A percentile compares a stretch with the other conserved stretches of the same genome.
phyloP scores from a whole-genome alignment of 352 stramenopile species.

The Saprolegnia diclina region DNA sequence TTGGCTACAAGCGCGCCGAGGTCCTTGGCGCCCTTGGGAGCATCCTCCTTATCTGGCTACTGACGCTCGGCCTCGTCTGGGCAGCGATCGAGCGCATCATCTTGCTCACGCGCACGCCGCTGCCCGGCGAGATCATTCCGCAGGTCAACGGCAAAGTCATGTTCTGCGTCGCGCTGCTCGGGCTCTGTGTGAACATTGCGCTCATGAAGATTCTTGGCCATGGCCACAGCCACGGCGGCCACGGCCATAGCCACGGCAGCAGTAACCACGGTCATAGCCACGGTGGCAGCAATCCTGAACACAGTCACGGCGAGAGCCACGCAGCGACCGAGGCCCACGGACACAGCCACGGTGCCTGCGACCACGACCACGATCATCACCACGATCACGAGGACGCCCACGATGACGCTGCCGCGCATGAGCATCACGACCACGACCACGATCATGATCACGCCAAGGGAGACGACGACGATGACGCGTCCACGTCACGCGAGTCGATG shows the following conservation, averaged over 20 bases:
- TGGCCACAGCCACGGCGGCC: conserved; percentile 43
- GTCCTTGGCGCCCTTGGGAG: conserved; percentile 93
- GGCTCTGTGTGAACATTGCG: conserved; percentile 92
- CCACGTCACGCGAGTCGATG: not conserved
- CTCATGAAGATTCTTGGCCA: conserved; percentile 91
- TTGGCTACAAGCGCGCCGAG: conserved; percentile 95
- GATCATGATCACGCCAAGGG: not conserved
- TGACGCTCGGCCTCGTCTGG: conserved; percentile 89
- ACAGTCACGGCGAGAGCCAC: conserved; percentile 32
- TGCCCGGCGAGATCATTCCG: conserved; percentile 34
- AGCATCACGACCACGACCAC: not conserved
- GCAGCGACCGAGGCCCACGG: conserved; percentile 30
- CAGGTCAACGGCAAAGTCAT: conserved; percentile 92
- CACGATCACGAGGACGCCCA: conserved; percentile 28
- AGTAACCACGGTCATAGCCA: conserved; percentile 40
- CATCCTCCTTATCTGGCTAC: conserved; percentile 91
- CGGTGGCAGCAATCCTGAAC: conserved; percentile 37
- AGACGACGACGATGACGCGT: not conserved
- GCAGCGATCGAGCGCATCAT: conserved; percentile 87
- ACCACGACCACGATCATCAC: conserved; percentile 30
- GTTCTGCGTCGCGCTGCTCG: conserved; percentile 90
- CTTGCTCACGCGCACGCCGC: conserved; percentile 31
- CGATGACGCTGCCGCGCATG: not conserved
- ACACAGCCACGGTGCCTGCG: conserved; percentile 28
- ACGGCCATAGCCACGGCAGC: conserved; percentile 42